These are phyloP conservation scores for Trametes cinnabarina DNA, from an alignment of 768 basidiomycete genomes.

Conservation along the genomic window DNA sequence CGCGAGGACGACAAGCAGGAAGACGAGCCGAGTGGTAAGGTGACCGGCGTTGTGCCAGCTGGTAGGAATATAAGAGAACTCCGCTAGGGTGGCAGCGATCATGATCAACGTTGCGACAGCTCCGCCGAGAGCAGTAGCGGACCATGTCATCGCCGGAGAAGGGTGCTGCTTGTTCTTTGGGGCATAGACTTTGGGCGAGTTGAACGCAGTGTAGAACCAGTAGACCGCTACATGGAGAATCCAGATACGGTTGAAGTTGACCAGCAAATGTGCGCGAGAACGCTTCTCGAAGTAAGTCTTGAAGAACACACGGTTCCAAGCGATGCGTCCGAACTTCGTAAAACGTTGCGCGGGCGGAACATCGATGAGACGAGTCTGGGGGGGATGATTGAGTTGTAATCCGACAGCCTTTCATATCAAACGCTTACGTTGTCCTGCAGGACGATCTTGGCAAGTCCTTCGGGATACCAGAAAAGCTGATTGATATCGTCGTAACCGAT, in stretches of 20 bases:
- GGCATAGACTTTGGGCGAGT: constrained; percentile 89
- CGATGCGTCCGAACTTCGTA: constrained; percentile 86
- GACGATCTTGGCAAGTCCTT: constrained; percentile 91
- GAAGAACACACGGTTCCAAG: constrained; percentile 96
- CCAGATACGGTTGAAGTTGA: constrained; percentile 99
- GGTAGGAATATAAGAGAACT: constrained; percentile 96
- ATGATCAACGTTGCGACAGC: constrained; percentile 92
- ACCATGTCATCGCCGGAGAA: constrained; percentile 90
- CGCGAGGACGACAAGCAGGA: constrained; percentile 88
- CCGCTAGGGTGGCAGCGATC: constrained; percentile 89
- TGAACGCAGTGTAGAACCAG: constrained; percentile 98
- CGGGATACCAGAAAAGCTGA: constrained; percentile 99
- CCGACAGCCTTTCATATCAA: neutral
- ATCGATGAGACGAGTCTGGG: constrained; percentile 87
- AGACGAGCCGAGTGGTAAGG: constrained; percentile 88
- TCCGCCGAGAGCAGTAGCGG: constrained; percentile 92
- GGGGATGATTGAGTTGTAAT: neutral
- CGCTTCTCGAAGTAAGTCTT: constrained; percentile 99
- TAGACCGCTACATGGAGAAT: constrained; percentile 90
- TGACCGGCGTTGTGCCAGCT: constrained; percentile 99
- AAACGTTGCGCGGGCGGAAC: constrained; percentile 90
- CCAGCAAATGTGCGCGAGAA: constrained; percentile 86
- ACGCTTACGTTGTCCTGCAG: constrained; percentile 76
- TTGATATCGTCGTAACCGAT: constrained; percentile 99
- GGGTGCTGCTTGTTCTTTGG: constrained; percentile 63